A percentile compares a stretch with the other conserved stretches of the same genome.
Conservation (phyloP, 2,329 filamentous ascomycete species). For the Fusarium multiceps region DNA sequence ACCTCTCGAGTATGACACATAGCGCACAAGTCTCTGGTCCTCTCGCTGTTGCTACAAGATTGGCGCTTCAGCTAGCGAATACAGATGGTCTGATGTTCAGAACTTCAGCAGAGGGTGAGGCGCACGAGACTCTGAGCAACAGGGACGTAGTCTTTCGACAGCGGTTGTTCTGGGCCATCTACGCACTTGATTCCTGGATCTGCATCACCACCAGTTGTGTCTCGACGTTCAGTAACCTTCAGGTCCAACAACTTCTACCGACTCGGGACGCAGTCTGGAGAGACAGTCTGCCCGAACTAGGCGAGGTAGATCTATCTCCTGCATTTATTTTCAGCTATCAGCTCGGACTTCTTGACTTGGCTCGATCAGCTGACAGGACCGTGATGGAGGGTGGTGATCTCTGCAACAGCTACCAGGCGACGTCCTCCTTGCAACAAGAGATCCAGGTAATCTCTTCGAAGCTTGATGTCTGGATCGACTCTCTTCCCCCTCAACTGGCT, state of each 20-base stretch:
- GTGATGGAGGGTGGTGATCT: not conserved
- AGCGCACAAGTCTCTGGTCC: not conserved
- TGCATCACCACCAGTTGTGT: not conserved
- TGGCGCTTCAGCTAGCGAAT: not conserved
- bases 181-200: not conserved
- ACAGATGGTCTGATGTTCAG: not conserved
- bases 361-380: not conserved
- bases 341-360: not conserved
- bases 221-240: not conserved
- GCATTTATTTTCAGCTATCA: not conserved
- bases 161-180: not conserved
- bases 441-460: not conserved
- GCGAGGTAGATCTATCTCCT: not conserved
- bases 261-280: not conserved
- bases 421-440: not conserved
- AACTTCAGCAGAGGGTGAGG: not conserved
- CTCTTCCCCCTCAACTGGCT: fast-evolving
- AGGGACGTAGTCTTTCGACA: not conserved
- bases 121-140: not conserved
- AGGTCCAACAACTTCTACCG: not conserved
- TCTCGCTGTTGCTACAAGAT: not conserved
- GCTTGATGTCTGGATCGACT: not conserved
- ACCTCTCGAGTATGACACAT: not conserved
- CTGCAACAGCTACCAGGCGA: not conserved
- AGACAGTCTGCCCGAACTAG: not conserved